Conservation (phyloP, 345 rosid species). For the Arabis hirsuta region DNA sequence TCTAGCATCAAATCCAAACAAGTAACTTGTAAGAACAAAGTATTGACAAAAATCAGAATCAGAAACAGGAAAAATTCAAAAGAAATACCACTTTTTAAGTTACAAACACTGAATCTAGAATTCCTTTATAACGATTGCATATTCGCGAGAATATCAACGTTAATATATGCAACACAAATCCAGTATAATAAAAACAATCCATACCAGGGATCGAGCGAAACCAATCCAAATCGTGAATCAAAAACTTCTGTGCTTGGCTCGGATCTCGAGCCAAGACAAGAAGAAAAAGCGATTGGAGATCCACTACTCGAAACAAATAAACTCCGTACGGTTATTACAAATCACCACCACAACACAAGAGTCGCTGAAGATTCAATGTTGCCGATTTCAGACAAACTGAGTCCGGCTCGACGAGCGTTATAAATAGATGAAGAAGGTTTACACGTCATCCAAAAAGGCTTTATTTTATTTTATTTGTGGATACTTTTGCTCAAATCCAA, state of each 20-base stretch:
- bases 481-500: neutral
- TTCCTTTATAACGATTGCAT: too few relatives aligned
- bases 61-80: too few relatives aligned
- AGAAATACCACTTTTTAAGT: too few relatives aligned
- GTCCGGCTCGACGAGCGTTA: neutral
- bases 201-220: constrained; percentile 6
- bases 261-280: constrained; percentile 90
- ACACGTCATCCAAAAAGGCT: neutral
- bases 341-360: neutral
- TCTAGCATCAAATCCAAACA: too few relatives aligned
- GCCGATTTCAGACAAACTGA: neutral
- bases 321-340: neutral
- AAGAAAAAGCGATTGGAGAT: constrained; percentile 42
- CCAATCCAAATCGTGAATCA: constrained; percentile 41
- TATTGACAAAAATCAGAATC: too few relatives aligned
- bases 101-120: too few relatives aligned
- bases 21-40: too few relatives aligned
- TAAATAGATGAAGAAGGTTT: neutral
- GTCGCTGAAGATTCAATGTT: neutral
- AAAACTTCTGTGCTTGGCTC: constrained; percentile 71
- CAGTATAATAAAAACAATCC: neutral
- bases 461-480: neutral
- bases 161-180: neutral
- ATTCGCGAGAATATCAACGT: too few relatives aligned
- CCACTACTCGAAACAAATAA: neutral